Conservation (phyloP, 2,329 filamentous ascomycete species). For the Coleophoma crateriformis region DNA sequence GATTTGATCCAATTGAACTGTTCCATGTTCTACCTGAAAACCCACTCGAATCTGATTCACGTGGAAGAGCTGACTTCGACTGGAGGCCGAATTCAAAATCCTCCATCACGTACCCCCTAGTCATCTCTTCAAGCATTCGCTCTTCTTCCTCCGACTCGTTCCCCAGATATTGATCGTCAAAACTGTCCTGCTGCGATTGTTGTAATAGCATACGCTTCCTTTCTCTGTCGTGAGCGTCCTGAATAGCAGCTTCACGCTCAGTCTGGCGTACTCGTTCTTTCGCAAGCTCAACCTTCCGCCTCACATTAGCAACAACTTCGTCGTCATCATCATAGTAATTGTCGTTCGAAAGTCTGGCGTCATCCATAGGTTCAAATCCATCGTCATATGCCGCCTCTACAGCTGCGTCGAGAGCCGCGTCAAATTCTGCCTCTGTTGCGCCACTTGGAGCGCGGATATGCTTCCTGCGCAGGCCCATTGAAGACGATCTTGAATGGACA, state of each 20-base stretch:
- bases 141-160: slow-evolving; percentile 67
- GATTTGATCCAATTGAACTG: slow-evolving; percentile 70
- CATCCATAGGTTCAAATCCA: slow-evolving; percentile 68
- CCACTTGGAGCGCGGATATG: slow-evolving; percentile 64
- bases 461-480: slow-evolving; percentile 60
- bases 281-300: slow-evolving; percentile 66
- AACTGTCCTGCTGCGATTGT: slow-evolving; percentile 21
- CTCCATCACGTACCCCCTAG: slow-evolving; percentile 73
- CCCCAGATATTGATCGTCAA: slow-evolving; percentile 58
- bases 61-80: slow-evolving; percentile 62
- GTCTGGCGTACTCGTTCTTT: slow-evolving; percentile 71
- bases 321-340: slow-evolving; percentile 35
- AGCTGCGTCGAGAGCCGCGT: slow-evolving; percentile 88
- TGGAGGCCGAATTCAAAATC: slow-evolving; percentile 72
- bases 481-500: slow-evolving; percentile 73
- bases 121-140: slow-evolving; percentile 80
- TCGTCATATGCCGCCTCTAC: slow-evolving; percentile 96
- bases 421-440: slow-evolving; percentile 82
- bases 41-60: slow-evolving; percentile 78
- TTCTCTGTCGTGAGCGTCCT: slow-evolving; percentile 55
- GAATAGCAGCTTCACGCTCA: slow-evolving; percentile 62
- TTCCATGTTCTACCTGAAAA: slow-evolving; percentile 76
- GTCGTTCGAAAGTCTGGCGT: slow-evolving; percentile 15
- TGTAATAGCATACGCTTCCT: slow-evolving; percentile 32
- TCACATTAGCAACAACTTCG: slow-evolving; percentile 46